A percentile compares a stretch with the other conserved stretches of the same genome.
Evolutionary conservation across 352 stramenopile species (phyloP).

Genomic region (Phytopythium kandeliae): DNA sequence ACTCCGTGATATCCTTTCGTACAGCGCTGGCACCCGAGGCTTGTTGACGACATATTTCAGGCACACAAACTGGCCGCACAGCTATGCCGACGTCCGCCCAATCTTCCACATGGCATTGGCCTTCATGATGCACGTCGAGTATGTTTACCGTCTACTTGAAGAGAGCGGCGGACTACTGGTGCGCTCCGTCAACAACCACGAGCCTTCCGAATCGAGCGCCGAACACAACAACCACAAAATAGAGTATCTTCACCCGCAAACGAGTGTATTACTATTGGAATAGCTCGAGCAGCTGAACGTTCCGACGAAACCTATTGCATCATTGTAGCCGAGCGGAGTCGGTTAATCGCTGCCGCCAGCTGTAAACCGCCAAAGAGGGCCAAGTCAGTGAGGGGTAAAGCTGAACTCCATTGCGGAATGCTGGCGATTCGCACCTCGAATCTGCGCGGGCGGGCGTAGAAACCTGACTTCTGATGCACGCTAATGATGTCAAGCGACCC

Average conservation of each 20-base stretch:
- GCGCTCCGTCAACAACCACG: not conserved
- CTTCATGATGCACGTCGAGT: constrained; percentile 34
- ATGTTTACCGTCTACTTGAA: constrained; percentile 23
- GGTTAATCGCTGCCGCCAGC: constrained; percentile 86
- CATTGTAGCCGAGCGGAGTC: constrained; percentile 67
- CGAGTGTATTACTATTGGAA: not conserved
- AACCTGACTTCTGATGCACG: constrained; percentile 51
- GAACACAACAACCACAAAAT: not conserved
- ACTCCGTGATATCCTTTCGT: constrained; percentile 1
- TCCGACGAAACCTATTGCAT: constrained; percentile 33
- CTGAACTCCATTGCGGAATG: too few species aligned
- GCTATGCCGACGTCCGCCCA: constrained; percentile 18
- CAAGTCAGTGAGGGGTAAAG: not conserved
- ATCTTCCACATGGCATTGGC: constrained; percentile 25
- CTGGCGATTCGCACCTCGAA: constrained; percentile 50
- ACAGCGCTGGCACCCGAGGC: constrained; percentile 5
- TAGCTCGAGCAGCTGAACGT: not conserved
- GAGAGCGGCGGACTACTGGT: constrained; percentile 18
- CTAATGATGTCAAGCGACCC: constrained; percentile 60
- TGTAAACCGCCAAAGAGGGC: constrained; percentile 15
- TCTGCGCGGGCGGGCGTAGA: constrained; percentile 71
- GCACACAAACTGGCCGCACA: constrained; percentile 24
- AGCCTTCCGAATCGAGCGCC: not conserved
- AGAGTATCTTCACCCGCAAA: constrained; percentile 1
- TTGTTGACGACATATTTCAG: constrained; percentile 32